Evolutionary conservation across 2,329 filamentous ascomycete species (phyloP), one percentile per base, ranked within the genome.

Genomic region (Aureobasidium melanogenum): DNA sequence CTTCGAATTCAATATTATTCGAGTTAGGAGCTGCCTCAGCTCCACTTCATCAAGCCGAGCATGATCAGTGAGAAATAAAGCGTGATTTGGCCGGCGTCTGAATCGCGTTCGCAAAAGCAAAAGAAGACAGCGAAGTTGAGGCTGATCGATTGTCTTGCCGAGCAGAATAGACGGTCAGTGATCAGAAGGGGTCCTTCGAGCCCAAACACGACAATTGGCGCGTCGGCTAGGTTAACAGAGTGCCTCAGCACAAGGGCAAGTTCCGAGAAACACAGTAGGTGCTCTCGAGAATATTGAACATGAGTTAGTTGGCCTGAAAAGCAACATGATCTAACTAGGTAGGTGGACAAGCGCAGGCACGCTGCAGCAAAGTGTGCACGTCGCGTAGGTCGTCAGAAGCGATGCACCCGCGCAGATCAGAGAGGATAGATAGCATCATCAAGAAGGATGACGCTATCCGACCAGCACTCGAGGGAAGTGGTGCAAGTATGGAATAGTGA

Each of bases 251-350:
- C 17, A 22, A 19, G 8, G 22, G 12, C 15, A 43, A 41, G 48
- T 24, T 26, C 19, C 30, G 6, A 8, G 19, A 14, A 36, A 38
- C 8, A 36, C 30, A 14, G 36, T 22, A 26, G 15, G 48, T 24
- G 30, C 26, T 22, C 38, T 22, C 19, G 15, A 15, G 6, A 34
- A n/a, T n/a, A 32, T 38, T 22, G 51, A 46, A 46, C 52, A 46
- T 32, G 52, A 10, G 28, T 56, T 36, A 43, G 52, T 44, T 38
- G 36, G 52, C 1, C 9, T n/a, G 26, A 30, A 17, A 22, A 34
- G 10, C 52, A 36, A 19, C 19, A 46, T 34, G 38, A 43, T 56
- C 52, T 56, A 56, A 56, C 52, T 56, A 56, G 52, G 28, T 30
- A 34, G 39, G 39, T 43, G 38, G 52, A 43, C 32, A 26, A 28